Percentiles rank a stretch among this genome's conserved stretches.
These are phyloP conservation scores for Phlegmacium glaucopus DNA, from an alignment of 768 basidiomycete species.

Conservation along the genomic window DNA sequence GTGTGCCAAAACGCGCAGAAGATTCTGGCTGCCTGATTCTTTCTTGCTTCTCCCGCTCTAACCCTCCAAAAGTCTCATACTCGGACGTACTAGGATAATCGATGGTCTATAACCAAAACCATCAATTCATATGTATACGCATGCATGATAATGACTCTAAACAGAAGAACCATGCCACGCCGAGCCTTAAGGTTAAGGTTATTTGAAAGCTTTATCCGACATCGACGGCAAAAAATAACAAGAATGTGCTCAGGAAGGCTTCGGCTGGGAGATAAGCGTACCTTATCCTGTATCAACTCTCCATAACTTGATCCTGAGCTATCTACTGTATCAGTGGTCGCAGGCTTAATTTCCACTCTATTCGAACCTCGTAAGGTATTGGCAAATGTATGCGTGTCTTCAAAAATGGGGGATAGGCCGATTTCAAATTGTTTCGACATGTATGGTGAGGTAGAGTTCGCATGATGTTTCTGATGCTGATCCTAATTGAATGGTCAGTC, in stretches of 20 bases:
- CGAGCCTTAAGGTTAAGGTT: background rate
- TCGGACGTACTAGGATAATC: constrained; percentile 13
- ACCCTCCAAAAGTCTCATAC: constrained; percentile 8
- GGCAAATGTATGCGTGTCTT: constrained; percentile 25
- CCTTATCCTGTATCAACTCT: constrained; percentile 19
- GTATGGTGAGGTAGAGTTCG: constrained; percentile 12
- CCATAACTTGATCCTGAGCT: constrained; percentile 27
- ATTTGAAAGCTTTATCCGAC: background rate
- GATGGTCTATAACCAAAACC: constrained; percentile 7
- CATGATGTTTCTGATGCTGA: constrained; percentile 5
- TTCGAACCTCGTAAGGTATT: constrained; percentile 8
- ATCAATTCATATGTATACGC: background rate
- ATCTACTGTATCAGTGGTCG: constrained; percentile 12
- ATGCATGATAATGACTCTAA: background rate
- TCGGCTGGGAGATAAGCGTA: constrained; percentile 7
- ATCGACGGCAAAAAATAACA: background rate
- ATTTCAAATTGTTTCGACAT: constrained; percentile 24
- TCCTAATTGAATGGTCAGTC: constrained; percentile 7
- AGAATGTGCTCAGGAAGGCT: background rate
- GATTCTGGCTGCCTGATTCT: constrained; percentile 2
- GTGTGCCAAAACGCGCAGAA: constrained; percentile 5
- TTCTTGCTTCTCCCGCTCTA: constrained; percentile 7
- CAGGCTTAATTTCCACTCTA: constrained; percentile 3
- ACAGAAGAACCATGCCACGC: background rate
- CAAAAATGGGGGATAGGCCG: constrained; percentile 35